A percentile compares a stretch with the other conserved stretches of the same genome.
phyloP scores from a whole-genome alignment of 2,329 filamentous ascomycete genomes.

The Lachnellula subtilissima region DNA sequence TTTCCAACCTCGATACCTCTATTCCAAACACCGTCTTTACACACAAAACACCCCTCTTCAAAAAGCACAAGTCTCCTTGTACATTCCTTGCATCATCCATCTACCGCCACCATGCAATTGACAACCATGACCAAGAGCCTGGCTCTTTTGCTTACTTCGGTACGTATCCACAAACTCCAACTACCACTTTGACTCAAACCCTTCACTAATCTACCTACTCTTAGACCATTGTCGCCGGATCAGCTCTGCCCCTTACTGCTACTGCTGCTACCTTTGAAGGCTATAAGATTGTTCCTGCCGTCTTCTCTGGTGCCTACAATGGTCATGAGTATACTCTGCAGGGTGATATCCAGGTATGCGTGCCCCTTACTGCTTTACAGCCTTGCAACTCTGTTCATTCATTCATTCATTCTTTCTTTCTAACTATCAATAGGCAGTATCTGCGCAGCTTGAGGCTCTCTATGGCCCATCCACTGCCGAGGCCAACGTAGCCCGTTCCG shows the following conservation, averaged over 20 bases:
- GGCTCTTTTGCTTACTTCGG: background rate
- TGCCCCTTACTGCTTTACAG: background rate
- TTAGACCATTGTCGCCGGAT: too few species aligned
- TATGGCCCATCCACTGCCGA: background rate
- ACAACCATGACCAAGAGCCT: background rate
- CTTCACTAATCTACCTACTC: too few species aligned
- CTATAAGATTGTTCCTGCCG: background rate
- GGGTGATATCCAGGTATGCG: background rate
- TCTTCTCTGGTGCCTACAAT: background rate
- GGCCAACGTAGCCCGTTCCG: too few species aligned
- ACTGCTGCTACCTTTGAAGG: background rate
- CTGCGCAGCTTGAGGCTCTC: background rate
- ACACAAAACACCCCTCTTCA: background rate
- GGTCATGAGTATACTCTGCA: background rate
- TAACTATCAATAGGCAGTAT: background rate
- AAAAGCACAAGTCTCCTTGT: background rate
- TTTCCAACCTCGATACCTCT: too few species aligned
- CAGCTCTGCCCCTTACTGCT: too few species aligned
- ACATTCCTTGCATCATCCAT: background rate
- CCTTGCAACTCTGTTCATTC: too few species aligned
- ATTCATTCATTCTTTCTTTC: too few species aligned
- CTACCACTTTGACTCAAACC: too few species aligned
- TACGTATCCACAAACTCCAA: background rate
- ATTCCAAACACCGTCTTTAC: too few species aligned
- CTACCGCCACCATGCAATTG: background rate